These are phyloP conservation scores for Brassica juncea DNA, from an alignment of 345 rosid species.

Conservation along the genomic window DNA sequence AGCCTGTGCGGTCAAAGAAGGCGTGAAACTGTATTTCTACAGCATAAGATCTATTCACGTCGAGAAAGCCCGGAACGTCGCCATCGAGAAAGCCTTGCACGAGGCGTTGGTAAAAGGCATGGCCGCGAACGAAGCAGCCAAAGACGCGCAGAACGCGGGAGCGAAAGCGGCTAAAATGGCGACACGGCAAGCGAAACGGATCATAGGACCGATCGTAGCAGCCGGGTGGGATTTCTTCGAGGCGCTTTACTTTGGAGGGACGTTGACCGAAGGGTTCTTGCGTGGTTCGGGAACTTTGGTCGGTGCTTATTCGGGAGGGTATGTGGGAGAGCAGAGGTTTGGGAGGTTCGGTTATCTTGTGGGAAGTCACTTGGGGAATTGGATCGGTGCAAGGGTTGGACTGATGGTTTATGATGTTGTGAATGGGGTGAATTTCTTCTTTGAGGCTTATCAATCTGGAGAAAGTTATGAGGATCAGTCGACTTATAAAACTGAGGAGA, in stretches of 20 bases:
- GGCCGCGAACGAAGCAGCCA: conserved; percentile 66
- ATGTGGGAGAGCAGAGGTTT: conserved; percentile 70
- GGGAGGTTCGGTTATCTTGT: conserved; percentile 88
- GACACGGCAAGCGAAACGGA: conserved; percentile 68
- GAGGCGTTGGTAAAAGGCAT: conserved; percentile 69
- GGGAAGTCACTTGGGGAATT: conserved; percentile 91
- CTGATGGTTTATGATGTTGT: conserved; percentile 88
- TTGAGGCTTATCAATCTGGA: conserved; percentile 48
- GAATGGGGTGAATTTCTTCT: conserved; percentile 63
- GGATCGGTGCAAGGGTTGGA: conserved; percentile 95
- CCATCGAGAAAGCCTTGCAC: conserved; percentile 65
- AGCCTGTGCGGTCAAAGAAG: conserved; percentile 85
- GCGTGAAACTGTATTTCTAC: conserved; percentile 83
- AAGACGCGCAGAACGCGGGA: conserved; percentile 73
- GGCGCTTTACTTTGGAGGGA: conserved; percentile 88
- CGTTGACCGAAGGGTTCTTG: conserved; percentile 75
- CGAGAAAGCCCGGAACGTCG: conserved; percentile 60
- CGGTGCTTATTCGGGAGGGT: conserved; percentile 88
- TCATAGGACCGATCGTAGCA: conserved; percentile 87
- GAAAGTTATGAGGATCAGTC: conserved; percentile 21
- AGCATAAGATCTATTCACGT: conserved; percentile 81
- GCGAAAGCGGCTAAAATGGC: conserved; percentile 89
- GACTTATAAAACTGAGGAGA: neutral
- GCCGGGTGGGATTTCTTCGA: conserved; percentile 98
- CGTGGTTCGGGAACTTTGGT: conserved; percentile 85